These are phyloP conservation scores for Symbiotaphrina buchneri DNA, from an alignment of 495 filamentous ascomycete genomes.

Conservation along the genomic window DNA sequence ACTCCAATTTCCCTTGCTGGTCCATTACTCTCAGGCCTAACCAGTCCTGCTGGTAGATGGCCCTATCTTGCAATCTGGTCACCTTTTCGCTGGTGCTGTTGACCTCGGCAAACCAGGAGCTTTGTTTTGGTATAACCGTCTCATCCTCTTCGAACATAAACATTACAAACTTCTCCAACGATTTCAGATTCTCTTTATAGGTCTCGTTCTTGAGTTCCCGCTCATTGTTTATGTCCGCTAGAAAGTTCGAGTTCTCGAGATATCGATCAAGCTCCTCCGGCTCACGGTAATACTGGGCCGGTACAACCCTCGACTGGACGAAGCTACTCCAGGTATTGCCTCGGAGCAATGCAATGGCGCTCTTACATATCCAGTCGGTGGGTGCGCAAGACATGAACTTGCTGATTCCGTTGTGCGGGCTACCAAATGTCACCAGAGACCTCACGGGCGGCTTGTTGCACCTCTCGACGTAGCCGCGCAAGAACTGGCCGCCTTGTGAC, in stretches of 20 bases:
- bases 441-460: conserved; percentile 67
- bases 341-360: conserved; percentile 47
- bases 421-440: conserved; percentile 77
- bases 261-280: conserved; percentile 47
- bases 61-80: conserved; percentile 43
- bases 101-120: conserved; percentile 75
- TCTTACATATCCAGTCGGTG: conserved; percentile 61
- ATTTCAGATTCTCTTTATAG: conserved; percentile 49
- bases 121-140: conserved; percentile 78
- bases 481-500: conserved; percentile 88
- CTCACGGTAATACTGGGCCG: conserved; percentile 88
- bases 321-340: conserved; percentile 51
- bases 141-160: conserved; percentile 74
- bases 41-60: conserved; percentile 84
- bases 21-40: conserved; percentile 67
- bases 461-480: conserved; percentile 77
- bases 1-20: conserved; percentile 54
- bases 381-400: conserved; percentile 43
- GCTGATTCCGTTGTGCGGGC: conserved; percentile 81
- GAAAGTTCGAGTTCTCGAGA: conserved; percentile 65
- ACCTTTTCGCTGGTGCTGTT: conserved; percentile 40
- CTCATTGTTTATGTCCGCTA: conserved; percentile 99
- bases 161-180: conserved; percentile 65
- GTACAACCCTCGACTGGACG: conserved; percentile 61
- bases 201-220: conserved; percentile 43